Conservation (phyloP, 495 filamentous ascomycete genomes). For the Tuber magnatum region DNA sequence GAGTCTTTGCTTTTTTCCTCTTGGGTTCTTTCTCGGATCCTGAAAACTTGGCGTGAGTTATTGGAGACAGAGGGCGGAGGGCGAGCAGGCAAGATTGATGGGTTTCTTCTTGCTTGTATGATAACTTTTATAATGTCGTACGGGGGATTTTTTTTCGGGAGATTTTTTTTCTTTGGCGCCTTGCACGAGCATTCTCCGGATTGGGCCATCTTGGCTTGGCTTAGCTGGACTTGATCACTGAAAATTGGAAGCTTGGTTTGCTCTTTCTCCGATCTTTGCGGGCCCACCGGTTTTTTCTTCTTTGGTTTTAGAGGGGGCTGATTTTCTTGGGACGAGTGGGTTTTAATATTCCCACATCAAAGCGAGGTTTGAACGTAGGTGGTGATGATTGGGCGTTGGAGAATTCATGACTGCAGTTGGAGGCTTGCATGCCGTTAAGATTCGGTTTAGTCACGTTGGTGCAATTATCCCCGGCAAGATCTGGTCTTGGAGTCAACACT, state of each 20-base stretch:
- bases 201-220: not conserved
- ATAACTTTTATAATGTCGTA: not conserved
- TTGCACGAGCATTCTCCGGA: not conserved
- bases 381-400: not conserved
- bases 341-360: not conserved
- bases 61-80: not conserved
- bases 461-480: not conserved
- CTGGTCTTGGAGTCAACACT: not conserved
- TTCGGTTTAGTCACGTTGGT: conserved; percentile 1
- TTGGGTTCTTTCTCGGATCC: not conserved
- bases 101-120: not conserved
- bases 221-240: not conserved
- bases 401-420: not conserved
- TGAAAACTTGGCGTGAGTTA: not conserved
- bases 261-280: conserved; percentile 4
- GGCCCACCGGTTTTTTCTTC: conserved; percentile 15
- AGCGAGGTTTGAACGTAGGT: not conserved
- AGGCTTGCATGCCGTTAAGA: conserved; percentile 4
- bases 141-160: not conserved
- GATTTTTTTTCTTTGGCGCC: not conserved
- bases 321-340: not conserved
- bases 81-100: not conserved
- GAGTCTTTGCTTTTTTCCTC: not conserved
- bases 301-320: not conserved
- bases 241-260: not conserved